Conservation (phyloP, 2,329 filamentous ascomycete genomes). For the Fusarium humuli region DNA sequence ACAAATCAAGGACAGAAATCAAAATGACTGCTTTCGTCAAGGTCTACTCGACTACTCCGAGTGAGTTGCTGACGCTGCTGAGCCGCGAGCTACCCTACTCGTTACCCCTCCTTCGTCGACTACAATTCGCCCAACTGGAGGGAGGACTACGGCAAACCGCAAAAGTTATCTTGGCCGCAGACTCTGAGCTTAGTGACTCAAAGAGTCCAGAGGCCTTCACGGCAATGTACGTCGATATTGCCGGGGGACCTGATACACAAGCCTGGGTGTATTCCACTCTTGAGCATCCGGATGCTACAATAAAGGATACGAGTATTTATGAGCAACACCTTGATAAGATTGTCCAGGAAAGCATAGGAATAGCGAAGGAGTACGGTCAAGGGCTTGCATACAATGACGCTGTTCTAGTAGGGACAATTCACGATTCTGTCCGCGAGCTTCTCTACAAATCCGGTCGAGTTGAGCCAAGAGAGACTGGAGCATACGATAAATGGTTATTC, state of each 20-base stretch:
- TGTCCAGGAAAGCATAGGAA: slow-evolving; percentile 44
- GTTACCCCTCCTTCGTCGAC: slow-evolving; percentile 70
- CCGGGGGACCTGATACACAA: slow-evolving; percentile 71
- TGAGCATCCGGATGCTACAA: slow-evolving; percentile 50
- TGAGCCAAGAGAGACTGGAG: slow-evolving; percentile 42
- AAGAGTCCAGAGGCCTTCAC: slow-evolving; percentile 55
- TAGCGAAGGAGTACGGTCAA: slow-evolving; percentile 44
- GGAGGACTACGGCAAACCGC: slow-evolving; percentile 57
- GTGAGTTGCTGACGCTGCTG: slow-evolving; percentile 61
- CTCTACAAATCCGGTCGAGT: slow-evolving; percentile 46
- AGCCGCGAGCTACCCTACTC: slow-evolving; percentile 65
- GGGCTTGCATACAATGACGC: slow-evolving; percentile 41
- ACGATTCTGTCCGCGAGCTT: slow-evolving; percentile 46
- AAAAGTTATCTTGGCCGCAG: slow-evolving; percentile 56
- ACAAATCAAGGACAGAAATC: background rate
- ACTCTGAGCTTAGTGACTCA: background rate
- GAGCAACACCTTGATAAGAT: slow-evolving; percentile 51
- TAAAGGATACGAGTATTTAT: slow-evolving; percentile 36
- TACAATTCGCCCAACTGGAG: slow-evolving; percentile 66
- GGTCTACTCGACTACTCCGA: slow-evolving; percentile 49
- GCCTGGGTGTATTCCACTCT: slow-evolving; percentile 67
- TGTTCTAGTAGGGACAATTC: slow-evolving; percentile 54
- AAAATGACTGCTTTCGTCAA: slow-evolving; percentile 25
- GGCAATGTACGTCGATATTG: slow-evolving; percentile 71
- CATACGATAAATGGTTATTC: slow-evolving; percentile 71